Evolutionary conservation across 495 filamentous ascomycete species (phyloP).

Genomic region (Pyronema domesticum): DNA sequence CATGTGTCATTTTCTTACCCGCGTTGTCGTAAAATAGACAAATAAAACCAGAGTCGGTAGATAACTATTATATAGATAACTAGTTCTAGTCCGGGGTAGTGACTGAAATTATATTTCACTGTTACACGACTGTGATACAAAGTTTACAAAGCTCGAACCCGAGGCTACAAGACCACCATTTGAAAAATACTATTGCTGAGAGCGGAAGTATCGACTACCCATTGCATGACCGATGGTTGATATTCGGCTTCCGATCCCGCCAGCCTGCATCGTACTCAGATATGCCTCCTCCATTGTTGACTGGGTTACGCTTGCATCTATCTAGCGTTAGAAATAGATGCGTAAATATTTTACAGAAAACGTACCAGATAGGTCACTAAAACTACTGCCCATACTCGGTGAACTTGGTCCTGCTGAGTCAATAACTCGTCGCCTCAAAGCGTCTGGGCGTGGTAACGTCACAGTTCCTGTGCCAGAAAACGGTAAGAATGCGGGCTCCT

Average conservation of each 20-base stretch:
- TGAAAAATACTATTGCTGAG: background rate
- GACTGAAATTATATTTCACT: too few species aligned
- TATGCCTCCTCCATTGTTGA: constrained; percentile 88
- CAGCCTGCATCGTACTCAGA: constrained; percentile 72
- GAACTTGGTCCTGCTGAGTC: constrained; percentile 30
- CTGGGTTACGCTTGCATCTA: constrained; percentile 86
- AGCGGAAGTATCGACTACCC: constrained; percentile 21
- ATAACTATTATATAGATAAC: background rate
- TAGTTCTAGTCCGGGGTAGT: too few species aligned
- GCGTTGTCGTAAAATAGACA: background rate
- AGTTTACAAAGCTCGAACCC: too few species aligned
- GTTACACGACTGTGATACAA: too few species aligned
- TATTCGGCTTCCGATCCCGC: constrained; percentile 68
- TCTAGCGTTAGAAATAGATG: background rate
- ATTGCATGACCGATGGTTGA: constrained; percentile 54
- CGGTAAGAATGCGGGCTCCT: constrained; percentile 57
- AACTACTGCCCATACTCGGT: constrained; percentile 94
- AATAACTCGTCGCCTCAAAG: background rate
- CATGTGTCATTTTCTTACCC: background rate
- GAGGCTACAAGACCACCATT: too few species aligned
- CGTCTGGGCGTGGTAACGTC: background rate
- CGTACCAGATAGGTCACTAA: constrained; percentile 86
- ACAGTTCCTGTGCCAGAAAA: constrained; percentile 25
- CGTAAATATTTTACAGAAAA: background rate
- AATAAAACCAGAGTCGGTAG: background rate